Conservation (phyloP, 2,329 filamentous ascomycete species). For the Dactylellina leptospora region DNA sequence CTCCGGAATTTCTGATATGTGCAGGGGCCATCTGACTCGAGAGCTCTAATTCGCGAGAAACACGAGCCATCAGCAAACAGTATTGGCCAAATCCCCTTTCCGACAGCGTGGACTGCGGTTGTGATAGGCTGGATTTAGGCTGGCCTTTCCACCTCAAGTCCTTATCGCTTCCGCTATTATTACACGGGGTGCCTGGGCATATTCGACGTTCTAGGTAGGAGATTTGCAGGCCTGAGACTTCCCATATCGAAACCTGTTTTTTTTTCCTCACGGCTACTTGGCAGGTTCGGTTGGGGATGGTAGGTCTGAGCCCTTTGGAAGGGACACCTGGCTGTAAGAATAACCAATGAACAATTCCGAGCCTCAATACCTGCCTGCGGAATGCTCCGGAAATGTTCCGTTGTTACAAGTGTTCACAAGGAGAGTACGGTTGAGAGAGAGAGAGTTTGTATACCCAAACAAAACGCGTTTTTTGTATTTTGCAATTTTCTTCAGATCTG, state of each 20-base stretch:
- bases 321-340: slow-evolving; percentile 23
- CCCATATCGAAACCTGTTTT: slow-evolving; percentile 42
- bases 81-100: slow-evolving; percentile 14
- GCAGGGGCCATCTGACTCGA: slow-evolving; percentile 1
- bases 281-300: slow-evolving; percentile 21
- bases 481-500: neutral
- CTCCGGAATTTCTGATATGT: neutral
- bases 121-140: slow-evolving; percentile 30
- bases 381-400: slow-evolving; percentile 17
- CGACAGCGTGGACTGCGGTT: slow-evolving; percentile 9
- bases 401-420: neutral
- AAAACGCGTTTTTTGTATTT: neutral
- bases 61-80: too few relatives aligned
- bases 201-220: slow-evolving; percentile 32
- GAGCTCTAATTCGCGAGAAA: too few relatives aligned
- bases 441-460: neutral
- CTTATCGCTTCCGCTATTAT: slow-evolving; percentile 50
- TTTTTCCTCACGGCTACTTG: slow-evolving; percentile 32
- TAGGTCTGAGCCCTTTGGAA: slow-evolving; percentile 47
- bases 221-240: slow-evolving; percentile 15
- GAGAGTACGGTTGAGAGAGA: neutral
- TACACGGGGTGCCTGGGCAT: slow-evolving; percentile 27
- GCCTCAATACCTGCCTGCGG: slow-evolving; percentile 10
- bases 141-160: slow-evolving; percentile 11
- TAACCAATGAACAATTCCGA: slow-evolving; percentile 3